phyloP scores from a whole-genome alignment of 306 rosid species.

The Pterocarpus santalinus region DNA sequence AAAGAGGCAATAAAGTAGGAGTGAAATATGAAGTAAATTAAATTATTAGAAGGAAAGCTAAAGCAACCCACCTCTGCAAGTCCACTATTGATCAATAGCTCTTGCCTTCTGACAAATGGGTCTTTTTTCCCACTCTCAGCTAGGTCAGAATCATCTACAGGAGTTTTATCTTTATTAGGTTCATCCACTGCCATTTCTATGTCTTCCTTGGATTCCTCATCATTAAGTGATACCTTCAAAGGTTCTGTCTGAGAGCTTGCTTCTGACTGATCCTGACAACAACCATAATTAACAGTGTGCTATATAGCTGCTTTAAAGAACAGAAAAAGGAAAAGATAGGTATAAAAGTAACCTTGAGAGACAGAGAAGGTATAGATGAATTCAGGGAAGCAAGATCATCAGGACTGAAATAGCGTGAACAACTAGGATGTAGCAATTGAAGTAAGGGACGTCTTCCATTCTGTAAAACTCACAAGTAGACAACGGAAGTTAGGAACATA shows the following conservation, averaged over 20 bases:
- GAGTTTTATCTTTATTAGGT: conserved; percentile 50
- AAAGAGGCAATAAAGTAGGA: conserved; percentile 24
- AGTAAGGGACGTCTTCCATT: conserved; percentile 80
- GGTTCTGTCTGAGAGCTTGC: conserved; percentile 49
- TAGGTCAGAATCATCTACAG: conserved; percentile 52
- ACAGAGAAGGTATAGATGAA: conserved; percentile 78
- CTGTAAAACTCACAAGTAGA: conserved; percentile 61
- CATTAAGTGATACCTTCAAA: conserved; percentile 53
- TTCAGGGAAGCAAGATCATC: conserved; percentile 78
- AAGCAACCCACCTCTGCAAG: conserved; percentile 85
- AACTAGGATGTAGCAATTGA: conserved; percentile 84
- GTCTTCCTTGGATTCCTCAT: conserved; percentile 59
- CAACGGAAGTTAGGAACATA: conserved; percentile 30
- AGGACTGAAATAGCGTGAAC: conserved; percentile 85
- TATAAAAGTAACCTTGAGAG: conserved; percentile 66
- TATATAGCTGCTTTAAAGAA: conserved; percentile 30
- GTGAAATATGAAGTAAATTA: conserved; percentile 29
- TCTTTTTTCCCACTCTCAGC: conserved; percentile 94
- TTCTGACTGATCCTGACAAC: conserved; percentile 63
- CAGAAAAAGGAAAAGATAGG: conserved; percentile 12
- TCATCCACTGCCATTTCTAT: conserved; percentile 47
- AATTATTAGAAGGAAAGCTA: conserved; percentile 24
- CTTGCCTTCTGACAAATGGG: conserved; percentile 86
- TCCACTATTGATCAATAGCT: conserved; percentile 89
- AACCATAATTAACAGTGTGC: conserved; percentile 36